Base-by-base conservation (phyloP, 1,139 yeast species). In the Yamadazyma songkhlaensis region DNA sequence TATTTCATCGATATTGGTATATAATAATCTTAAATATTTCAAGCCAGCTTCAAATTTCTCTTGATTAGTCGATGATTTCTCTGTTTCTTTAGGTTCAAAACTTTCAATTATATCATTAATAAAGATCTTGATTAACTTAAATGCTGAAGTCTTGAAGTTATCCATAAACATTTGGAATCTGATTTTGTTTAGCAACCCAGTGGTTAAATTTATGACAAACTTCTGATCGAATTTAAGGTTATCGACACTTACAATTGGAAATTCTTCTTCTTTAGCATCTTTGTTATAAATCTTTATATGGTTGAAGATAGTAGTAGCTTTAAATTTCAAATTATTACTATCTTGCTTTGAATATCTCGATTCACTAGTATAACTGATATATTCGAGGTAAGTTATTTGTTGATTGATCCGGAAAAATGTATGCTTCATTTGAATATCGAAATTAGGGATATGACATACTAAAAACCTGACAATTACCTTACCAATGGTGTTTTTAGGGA, bases 341-440 rank as follows among this genome's bases (percentile, higher is more conserved):
- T 42, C 36, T 27, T 58, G 49, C 32, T 46, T 46, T 28, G 62
- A 58, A 34, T 46, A 40, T 33, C 59, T 47, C 6, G 69, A 57
- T 2, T 29, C 33, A 3, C 53, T 35, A 6, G 43, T 48, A 28
- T 61, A 48, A 37, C 50, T 51, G 10, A 56, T 22, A 44, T 55
- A 66, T 17, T 58, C 62, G 3, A 61, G 36, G n/a, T 38, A 38
- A 10, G 51, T 46, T 10, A 47, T 38, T 15, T 45, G 41, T 23
- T 52, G 49, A n/a, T 36, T 25, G 13, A 36, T 15, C 4, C 29
- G 27, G 2, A 63, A 22, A 1, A 39, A 29, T 6, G 59, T 36
- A 28, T 54, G 52, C 32, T 66, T 51, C 9, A 63, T 37, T 43
- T 64, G 71, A 9, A 62, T 30, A 39, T 60, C 62, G 3, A 59